phyloP scores from a whole-genome alignment of 2,329 filamentous ascomycete genomes.

The Xylariaceae sp. region DNA sequence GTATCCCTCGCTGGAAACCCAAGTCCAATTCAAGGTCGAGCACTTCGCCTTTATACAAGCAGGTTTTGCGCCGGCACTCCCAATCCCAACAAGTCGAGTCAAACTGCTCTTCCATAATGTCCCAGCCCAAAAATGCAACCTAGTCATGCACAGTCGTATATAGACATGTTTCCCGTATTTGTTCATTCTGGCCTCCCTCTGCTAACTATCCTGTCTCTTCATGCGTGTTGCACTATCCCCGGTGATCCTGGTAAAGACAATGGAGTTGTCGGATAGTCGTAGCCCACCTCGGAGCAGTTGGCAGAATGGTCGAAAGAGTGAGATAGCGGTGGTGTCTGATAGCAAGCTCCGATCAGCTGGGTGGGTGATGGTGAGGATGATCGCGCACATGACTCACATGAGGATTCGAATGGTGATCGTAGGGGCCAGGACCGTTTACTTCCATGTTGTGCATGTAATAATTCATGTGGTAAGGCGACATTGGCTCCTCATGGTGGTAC shows the following conservation, averaged over 20 bases:
- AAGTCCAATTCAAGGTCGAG: constrained; percentile 24
- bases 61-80: constrained; percentile 21
- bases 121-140: constrained; percentile 17
- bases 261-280: constrained; percentile 66
- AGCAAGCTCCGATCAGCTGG: constrained; percentile 46
- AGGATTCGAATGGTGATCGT: constrained; percentile 64
- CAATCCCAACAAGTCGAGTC: constrained; percentile 8
- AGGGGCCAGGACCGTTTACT: constrained; percentile 55
- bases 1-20: too few relatives aligned
- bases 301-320: constrained; percentile 68
- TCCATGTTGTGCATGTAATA: constrained; percentile 66
- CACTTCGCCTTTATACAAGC: constrained; percentile 26
- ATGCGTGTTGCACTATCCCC: constrained; percentile 33
- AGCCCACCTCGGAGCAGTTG: constrained; percentile 58
- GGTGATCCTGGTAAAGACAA: constrained; percentile 71
- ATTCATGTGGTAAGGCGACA: constrained; percentile 60
- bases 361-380: constrained; percentile 38
- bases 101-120: constrained; percentile 6
- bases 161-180: constrained; percentile 2
- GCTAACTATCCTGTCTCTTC: background rate
- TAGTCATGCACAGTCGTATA: constrained; percentile 9
- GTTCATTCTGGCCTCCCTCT: background rate
- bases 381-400: constrained; percentile 65
- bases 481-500: constrained; percentile 53
- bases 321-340: constrained; percentile 72